Percentiles rank a stretch among this genome's conserved stretches.
Evolutionary conservation across 768 basidiomycete species (phyloP).

Genomic region (Trichaptum fuscoviolaceum): DNA sequence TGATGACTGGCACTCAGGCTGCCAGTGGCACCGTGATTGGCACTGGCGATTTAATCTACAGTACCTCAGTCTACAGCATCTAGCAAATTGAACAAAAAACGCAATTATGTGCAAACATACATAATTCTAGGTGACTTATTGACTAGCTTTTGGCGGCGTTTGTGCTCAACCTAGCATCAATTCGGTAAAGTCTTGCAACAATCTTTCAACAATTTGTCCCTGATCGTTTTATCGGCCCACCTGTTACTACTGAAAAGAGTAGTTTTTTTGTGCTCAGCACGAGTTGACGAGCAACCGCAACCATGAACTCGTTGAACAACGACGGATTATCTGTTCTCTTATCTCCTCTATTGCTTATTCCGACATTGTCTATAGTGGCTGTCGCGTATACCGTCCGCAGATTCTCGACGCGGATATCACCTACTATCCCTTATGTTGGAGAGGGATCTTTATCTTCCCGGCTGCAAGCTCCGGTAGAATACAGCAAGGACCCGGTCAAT

Average conservation of each 20-base stretch:
- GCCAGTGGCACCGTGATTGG: no score
- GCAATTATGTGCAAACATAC: background rate
- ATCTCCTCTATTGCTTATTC: background rate
- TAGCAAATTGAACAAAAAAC: no score
- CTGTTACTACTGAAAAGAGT: background rate
- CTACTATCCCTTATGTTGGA: background rate
- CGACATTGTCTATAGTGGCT: background rate
- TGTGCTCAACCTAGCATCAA: background rate
- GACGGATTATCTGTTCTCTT: background rate
- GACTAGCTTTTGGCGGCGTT: background rate
- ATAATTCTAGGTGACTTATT: background rate
- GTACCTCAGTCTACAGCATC: no score
- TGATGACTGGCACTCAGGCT: no score
- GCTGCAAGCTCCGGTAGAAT: conserved; percentile 2
- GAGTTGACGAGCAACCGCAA: background rate
- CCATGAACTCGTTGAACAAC: background rate
- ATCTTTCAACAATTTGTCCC: background rate
- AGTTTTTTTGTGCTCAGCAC: background rate
- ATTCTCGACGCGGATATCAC: background rate
- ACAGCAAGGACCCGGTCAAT: background rate
- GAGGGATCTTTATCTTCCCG: background rate
- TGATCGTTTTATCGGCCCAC: background rate
- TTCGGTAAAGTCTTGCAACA: background rate
- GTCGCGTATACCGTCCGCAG: background rate
- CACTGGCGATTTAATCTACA: no score